These are phyloP conservation scores for Fusarium circinatum DNA, from an alignment of 2,329 filamentous ascomycete species.

Conservation along the genomic window DNA sequence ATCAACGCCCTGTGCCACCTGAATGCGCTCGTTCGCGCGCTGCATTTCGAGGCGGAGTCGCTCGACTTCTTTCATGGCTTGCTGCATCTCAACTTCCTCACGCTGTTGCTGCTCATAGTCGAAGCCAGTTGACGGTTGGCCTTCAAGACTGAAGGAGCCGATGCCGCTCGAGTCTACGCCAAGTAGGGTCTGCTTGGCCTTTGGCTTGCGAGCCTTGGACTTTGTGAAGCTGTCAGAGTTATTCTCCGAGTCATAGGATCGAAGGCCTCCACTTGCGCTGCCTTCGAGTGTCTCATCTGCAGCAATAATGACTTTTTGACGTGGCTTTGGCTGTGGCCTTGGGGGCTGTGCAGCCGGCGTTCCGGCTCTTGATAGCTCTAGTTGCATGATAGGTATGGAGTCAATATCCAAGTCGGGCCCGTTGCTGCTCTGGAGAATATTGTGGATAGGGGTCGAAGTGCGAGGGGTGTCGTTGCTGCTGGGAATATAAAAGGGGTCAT, in stretches of 20 bases:
- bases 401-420: conserved; percentile 88
- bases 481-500: conserved; percentile 95
- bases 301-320: conserved; percentile 73
- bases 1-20: conserved; percentile 74
- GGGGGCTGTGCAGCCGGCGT: conserved; percentile 47
- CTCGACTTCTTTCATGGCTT: conserved; percentile 90
- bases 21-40: conserved; percentile 78
- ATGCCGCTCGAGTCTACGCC: conserved; percentile 90
- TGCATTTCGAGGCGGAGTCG: conserved; percentile 89
- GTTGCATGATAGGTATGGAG: conserved; percentile 93
- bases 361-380: conserved; percentile 74
- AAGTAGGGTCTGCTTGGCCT: conserved; percentile 74
- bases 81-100: conserved; percentile 89
- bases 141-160: conserved; percentile 74
- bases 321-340: conserved; percentile 54
- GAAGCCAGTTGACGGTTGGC: conserved; percentile 50
- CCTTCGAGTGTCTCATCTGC: conserved; percentile 77
- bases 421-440: conserved; percentile 77
- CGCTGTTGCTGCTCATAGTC: conserved; percentile 75
- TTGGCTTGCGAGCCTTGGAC: conserved; percentile 60
- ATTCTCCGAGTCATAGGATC: conserved; percentile 65
- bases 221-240: conserved; percentile 61
- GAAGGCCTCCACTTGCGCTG: conserved; percentile 58
- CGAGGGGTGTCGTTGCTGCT: conserved; percentile 64
- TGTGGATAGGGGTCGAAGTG: conserved; percentile 80